Conservation (phyloP, 2,329 filamentous ascomycete species). For the Fusarium pseudograminearum region DNA sequence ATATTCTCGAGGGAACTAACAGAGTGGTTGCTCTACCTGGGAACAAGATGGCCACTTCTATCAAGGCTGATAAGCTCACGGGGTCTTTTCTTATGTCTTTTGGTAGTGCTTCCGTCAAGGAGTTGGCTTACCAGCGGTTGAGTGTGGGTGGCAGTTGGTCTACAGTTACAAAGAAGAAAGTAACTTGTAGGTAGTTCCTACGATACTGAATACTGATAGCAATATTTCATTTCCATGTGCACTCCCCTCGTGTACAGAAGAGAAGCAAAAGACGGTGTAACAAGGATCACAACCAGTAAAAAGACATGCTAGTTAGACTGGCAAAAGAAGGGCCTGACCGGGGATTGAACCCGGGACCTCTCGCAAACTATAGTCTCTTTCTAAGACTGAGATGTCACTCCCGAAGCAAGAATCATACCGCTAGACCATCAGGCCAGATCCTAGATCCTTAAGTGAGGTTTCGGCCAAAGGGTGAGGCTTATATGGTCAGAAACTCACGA, state of each 20-base stretch:
- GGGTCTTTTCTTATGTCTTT: conserved; percentile 25
- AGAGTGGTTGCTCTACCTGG: conserved; percentile 27
- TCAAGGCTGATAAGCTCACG: neutral
- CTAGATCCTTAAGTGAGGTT: conserved; percentile 11
- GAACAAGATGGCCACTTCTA: neutral
- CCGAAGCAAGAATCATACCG: conserved; percentile 39
- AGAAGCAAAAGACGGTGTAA: neutral
- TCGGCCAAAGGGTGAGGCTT: neutral
- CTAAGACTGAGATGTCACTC: conserved; percentile 29
- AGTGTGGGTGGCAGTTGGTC: conserved; percentile 29
- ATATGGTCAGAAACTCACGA: neutral
- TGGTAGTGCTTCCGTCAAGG: neutral
- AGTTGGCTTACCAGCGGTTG: conserved; percentile 31
- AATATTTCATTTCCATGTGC: no score
- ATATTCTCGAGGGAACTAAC: conserved; percentile 34
- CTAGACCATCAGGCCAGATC: conserved; percentile 35
- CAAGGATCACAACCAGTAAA: neutral
- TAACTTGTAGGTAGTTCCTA: neutral
- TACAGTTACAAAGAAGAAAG: conserved; percentile 13
- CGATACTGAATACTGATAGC: neutral
- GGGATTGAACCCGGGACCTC: conserved; percentile 62
- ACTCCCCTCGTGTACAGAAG: neutral
- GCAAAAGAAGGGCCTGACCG: conserved; percentile 55
- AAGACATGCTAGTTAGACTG: neutral
- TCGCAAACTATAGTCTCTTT: conserved; percentile 50